Evolutionary conservation across 768 basidiomycete genomes (phyloP).

Genomic region (Amanita phalloides): DNA sequence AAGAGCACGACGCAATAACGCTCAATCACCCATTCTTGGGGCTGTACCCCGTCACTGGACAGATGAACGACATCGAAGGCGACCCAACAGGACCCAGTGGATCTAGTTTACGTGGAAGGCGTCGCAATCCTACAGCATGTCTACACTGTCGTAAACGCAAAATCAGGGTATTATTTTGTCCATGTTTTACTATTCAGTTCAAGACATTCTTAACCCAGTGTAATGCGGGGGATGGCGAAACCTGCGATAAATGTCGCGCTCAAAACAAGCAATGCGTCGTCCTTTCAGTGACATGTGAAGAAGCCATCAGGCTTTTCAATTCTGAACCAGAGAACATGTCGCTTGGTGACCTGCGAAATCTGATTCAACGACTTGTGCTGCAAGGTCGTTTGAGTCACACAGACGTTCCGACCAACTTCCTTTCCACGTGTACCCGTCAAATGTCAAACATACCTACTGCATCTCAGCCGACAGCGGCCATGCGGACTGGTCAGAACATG

Average conservation of each 20-base stretch:
- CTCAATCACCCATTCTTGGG: background rate
- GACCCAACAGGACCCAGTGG: background rate
- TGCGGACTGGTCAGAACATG: too few relatives aligned
- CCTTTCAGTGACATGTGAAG: background rate
- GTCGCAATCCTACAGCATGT: conserved; percentile 44
- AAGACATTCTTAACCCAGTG: background rate
- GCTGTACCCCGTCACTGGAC: background rate
- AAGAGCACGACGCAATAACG: background rate
- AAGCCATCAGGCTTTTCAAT: background rate
- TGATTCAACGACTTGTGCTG: background rate
- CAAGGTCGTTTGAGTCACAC: background rate
- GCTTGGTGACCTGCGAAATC: background rate
- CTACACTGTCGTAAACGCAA: conserved; percentile 41
- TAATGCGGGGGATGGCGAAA: background rate
- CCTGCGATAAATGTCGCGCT: background rate
- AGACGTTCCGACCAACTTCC: background rate
- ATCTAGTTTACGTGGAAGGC: conserved; percentile 9
- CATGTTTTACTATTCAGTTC: too few relatives aligned
- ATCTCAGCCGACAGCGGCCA: background rate
- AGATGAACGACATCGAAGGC: background rate
- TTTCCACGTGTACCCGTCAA: background rate
- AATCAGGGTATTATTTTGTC: conserved; percentile 31
- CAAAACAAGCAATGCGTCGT: background rate
- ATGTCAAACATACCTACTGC: background rate
- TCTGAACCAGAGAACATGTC: background rate